phyloP scores from a whole-genome alignment of 345 rosid genomes.

The Camelina sativa region DNA sequence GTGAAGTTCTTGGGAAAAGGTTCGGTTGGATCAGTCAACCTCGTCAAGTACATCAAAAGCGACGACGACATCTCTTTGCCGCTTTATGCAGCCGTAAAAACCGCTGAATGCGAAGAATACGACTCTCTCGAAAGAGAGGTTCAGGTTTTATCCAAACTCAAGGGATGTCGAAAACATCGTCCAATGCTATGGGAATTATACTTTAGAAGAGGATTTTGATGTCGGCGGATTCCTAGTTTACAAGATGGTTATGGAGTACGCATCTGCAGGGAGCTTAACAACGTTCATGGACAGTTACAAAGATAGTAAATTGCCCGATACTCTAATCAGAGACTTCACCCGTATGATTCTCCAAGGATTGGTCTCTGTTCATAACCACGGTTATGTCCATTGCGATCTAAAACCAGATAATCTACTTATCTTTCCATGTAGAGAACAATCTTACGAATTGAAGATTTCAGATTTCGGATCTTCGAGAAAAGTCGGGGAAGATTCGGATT shows the following conservation, averaged over 20 bases:
- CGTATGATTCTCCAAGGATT: conserved; percentile 33
- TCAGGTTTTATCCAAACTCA: conserved; percentile 5
- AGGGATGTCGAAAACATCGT: conserved; percentile 9
- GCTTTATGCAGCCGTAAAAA: conserved; percentile 9
- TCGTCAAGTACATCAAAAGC: conserved; percentile 6
- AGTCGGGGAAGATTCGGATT: neutral
- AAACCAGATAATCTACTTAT: conserved; percentile 31
- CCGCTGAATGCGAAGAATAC: neutral
- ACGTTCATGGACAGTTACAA: neutral
- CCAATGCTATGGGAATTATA: conserved; percentile 22
- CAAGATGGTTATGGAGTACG: conserved; percentile 32
- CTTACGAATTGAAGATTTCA: conserved; percentile 26
- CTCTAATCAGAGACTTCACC: conserved; percentile 15
- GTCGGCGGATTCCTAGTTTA: neutral
- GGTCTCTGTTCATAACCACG: conserved; percentile 20
- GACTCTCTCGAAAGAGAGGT: conserved; percentile 11
- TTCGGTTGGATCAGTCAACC: conserved; percentile 7
- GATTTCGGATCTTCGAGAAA: conserved; percentile 24
- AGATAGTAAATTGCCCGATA: neutral
- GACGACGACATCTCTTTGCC: neutral
- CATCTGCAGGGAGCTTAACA: neutral
- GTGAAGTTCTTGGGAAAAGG: conserved; percentile 14
- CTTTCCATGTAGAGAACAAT: conserved; percentile 5
- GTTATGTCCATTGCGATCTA: conserved; percentile 36
- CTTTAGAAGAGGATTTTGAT: conserved; percentile 2